Base-by-base conservation (phyloP, 768 basidiomycete species). In the Psilocybe subaeruginosa region DNA sequence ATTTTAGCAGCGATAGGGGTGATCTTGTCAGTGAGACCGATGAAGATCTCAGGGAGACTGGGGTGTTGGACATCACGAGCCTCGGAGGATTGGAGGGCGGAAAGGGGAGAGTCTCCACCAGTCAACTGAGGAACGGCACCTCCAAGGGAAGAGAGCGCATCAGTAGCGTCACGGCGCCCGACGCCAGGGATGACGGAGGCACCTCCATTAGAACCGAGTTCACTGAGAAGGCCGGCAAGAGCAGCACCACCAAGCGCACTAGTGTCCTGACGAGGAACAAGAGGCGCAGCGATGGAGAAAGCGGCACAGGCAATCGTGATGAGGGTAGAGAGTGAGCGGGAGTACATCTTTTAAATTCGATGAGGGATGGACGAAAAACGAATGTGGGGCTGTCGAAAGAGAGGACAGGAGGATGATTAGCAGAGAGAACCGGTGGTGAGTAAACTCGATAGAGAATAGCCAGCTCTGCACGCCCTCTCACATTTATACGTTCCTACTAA, bases 271-370 rank as follows among this genome's bases (percentile, higher is more conserved):
- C 49, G n/a, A 54, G 8, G 43, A 39, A 39, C 45, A 31, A 46
- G 19, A 30, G 62, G 37, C 3, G 60, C 62, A 17, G 66, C 66
- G 19, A 54, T 9, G 29, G 60, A 56, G 63, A 67, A 49, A 6
- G 60, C 56, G 16, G 71, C 68, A 56, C 60, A 67, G 37, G 68
- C 68, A 16, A 70, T 6, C 51, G 69, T 63, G 55, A 66, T 54
- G 60, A 72, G 23, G 62, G 67, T 39, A 51, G 72, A 47, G 56
- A 72, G 54, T 19, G 65, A 49, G 47, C 56, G 62, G 66, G 71
- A 68, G 55, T 59, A 66, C 72, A 73, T 73, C 33, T 6, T 66
- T 50, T 67, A 47, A 23, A 46, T 17, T 29, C 9, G 30, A 17
- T 16, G 31, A 23, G 30, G 30, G 30, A 27, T 16, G 23, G 46